Percentiles rank a stretch among this genome's conserved stretches.
These are phyloP conservation scores for Penicillium alfredii DNA, from an alignment of 495 filamentous ascomycete species.

Conservation along the genomic window DNA sequence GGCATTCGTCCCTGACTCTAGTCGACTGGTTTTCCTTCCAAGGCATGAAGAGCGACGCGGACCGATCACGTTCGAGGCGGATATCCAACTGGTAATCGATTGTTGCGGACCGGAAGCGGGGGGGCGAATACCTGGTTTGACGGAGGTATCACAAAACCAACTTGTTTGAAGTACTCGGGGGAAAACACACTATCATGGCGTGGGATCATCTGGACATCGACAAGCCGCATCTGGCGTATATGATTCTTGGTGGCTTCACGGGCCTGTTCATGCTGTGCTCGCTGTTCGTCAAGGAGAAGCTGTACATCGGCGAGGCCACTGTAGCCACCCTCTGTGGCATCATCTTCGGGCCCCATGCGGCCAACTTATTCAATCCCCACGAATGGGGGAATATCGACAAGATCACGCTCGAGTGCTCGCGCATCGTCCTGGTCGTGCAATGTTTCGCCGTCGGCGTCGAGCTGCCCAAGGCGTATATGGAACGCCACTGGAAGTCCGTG, in stretches of 20 bases:
- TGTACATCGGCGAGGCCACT: conserved; percentile 98
- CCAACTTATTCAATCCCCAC: conserved; percentile 78
- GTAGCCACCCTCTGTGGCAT: conserved; percentile 93
- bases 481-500: conserved; percentile 94
- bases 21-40: conserved; percentile 11
- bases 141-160: no score
- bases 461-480: conserved; percentile 96
- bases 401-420: conserved; percentile 92
- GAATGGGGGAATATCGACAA: conserved; percentile 93
- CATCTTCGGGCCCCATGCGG: conserved; percentile 95
- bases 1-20: conserved; percentile 9
- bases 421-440: conserved; percentile 96
- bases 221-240: conserved; percentile 94
- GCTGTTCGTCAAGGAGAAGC: conserved; percentile 92
- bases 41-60: conserved; percentile 28
- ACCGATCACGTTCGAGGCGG: conserved; percentile 18
- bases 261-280: conserved; percentile 98
- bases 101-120: conserved; percentile 5
- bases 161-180: no score
- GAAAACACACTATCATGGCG: conserved; percentile 56
- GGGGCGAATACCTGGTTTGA: no score
- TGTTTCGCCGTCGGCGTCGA: conserved; percentile 99
- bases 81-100: conserved; percentile 22
- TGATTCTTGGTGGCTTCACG: conserved; percentile 97
- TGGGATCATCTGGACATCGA: conserved; percentile 93